Evolutionary conservation across 352 stramenopile genomes (phyloP).

Genomic region (Pythium chondricola): DNA sequence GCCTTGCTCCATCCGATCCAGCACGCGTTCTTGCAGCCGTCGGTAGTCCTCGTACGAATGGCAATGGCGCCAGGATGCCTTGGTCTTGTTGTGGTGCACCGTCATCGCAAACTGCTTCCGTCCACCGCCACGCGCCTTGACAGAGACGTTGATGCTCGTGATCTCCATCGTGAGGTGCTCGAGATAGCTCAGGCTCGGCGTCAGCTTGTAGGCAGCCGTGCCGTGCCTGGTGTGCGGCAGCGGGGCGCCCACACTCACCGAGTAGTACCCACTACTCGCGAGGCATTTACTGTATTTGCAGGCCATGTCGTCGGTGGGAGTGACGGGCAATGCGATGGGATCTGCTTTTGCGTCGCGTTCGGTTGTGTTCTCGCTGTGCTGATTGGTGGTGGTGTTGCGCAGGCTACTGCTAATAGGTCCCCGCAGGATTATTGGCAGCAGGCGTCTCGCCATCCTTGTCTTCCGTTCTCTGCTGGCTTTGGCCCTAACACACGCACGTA

Average conservation of each 20-base stretch:
- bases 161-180: slow-evolving; percentile 31
- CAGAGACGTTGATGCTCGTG: not conserved
- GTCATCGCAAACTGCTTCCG: slow-evolving; percentile 23
- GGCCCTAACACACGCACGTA: too few species aligned
- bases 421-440: too few species aligned
- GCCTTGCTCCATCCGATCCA: slow-evolving; percentile 39
- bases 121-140: not conserved
- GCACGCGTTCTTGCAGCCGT: slow-evolving; percentile 37
- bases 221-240: not conserved
- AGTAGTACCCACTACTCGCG: slow-evolving; percentile 11
- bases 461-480: too few species aligned
- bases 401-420: too few species aligned
- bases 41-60: slow-evolving; percentile 42
- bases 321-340: too few species aligned
- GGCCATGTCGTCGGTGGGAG: slow-evolving; percentile 1
- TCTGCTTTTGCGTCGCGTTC: too few species aligned
- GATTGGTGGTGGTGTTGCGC: too few species aligned
- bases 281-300: slow-evolving; percentile 1
- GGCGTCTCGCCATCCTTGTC: too few species aligned
- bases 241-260: slow-evolving; percentile 9
- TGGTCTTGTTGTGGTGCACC: slow-evolving; percentile 25
- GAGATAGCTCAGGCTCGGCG: slow-evolving; percentile 30
- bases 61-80: slow-evolving; percentile 17
- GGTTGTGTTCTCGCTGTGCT: too few species aligned
- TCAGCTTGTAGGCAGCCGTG: not conserved